Conservation (phyloP, 441 rosid genomes). For the Gossypium armourianum region DNA sequence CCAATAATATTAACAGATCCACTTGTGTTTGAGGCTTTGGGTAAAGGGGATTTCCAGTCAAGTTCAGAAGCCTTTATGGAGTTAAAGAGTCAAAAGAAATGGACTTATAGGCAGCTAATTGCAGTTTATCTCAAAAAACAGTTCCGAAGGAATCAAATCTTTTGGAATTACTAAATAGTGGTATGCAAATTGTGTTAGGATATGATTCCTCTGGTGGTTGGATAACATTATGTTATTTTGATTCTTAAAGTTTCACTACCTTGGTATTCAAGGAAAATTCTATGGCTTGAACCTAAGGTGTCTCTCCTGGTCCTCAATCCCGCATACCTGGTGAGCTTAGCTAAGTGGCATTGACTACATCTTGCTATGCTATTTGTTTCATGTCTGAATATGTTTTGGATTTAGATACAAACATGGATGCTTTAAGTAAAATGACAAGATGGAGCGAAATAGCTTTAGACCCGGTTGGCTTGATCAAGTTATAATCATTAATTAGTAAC, state of each 20-base stretch:
- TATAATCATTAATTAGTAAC: too few species aligned
- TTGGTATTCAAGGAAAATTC: neutral
- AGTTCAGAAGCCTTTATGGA: conserved; percentile 7
- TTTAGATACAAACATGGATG: too few species aligned
- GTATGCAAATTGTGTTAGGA: neutral
- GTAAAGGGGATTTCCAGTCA: conserved; percentile 1
- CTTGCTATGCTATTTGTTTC: neutral
- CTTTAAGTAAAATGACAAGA: too few species aligned
- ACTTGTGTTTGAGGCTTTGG: conserved; percentile 5
- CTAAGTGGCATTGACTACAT: neutral
- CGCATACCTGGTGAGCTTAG: neutral
- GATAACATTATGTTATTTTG: neutral
- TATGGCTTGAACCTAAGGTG: neutral
- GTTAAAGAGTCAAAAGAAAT: neutral
- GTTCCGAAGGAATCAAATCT: conserved; percentile 1
- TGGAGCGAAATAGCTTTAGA: too few species aligned
- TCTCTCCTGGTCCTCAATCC: neutral
- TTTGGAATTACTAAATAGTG: conserved; percentile 2
- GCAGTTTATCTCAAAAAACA: conserved; percentile 8
- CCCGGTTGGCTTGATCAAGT: too few species aligned
- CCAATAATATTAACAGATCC: neutral
- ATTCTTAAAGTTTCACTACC: neutral
- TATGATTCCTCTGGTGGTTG: neutral
- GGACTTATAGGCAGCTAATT: conserved; percentile 7
- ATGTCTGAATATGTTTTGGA: neutral